Base-by-base conservation (phyloP, 257 asterid genomes). In the Nicotiana knightiana region DNA sequence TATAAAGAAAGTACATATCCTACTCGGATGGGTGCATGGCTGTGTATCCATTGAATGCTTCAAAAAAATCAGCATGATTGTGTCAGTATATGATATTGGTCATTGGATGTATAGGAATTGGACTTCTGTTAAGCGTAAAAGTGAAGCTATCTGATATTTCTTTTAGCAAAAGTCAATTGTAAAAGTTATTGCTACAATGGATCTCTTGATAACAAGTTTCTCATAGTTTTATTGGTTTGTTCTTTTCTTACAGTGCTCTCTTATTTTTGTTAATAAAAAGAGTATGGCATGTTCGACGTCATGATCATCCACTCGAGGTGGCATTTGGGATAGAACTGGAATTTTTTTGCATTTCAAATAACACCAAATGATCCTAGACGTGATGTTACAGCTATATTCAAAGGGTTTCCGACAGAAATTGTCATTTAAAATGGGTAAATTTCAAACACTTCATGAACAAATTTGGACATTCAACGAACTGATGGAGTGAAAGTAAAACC, bases 91-190 rank as follows among this genome's bases (percentile, higher is more conserved):
- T 73, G 79, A 73, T 21, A 21, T 21, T 21, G 24, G 24, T 21
- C 48, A 73, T 24, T 48, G 79, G 62, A 48, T 73, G 79, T 48
- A 73, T 17, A 48, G 62, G 79, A 73, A 73, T 26, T 73, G 26
- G 79, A 37, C 63, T 4, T 26, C 7, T 46, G 7, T 48, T 58
- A 26, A 48, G 35, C 28, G 43, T 73, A 73, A 51, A 26, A 73
- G 24, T 48, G 43, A 48, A 48, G 16, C 24, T 26, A 13, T 24
- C 16, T 24, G 35, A n/a, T 48, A 26, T 48, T 73, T 39, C 8
- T 73, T 66, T 48, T 21, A 46, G 63, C 26, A 51, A 48, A 73
- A 48, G 13, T 73, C 62, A 48, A 21, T 4, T 48, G 79, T 71
- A 13, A n/a, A 10, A 11, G 55, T 46, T 68, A n/a, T 12, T 70